Evolutionary conservation across 164 flowering plant species (phyloP).

Genomic region (Magnolia changhungtana): DNA sequence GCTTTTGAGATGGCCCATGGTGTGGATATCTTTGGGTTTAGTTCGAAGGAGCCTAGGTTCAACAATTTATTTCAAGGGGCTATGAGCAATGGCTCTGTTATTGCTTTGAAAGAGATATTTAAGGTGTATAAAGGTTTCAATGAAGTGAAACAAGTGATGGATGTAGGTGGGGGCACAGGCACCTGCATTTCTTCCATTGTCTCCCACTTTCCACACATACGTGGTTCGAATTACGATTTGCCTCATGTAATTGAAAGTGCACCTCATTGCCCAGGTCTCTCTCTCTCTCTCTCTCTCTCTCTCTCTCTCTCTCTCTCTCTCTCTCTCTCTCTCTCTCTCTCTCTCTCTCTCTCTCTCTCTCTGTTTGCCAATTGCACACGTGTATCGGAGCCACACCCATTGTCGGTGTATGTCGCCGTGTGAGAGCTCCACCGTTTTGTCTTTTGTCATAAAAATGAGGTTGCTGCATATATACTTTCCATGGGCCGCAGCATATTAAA

Average conservation of each 20-base stretch:
- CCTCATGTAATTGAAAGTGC: slow-evolving; percentile 44
- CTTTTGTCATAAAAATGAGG: no score
- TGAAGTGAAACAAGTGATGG: slow-evolving; percentile 32
- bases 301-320: no score
- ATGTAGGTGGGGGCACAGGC: slow-evolving; percentile 55
- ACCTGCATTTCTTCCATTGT: slow-evolving; percentile 28
- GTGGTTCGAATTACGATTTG: slow-evolving; percentile 45
- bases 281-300: neutral
- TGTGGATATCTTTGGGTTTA: neutral
- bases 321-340: no score
- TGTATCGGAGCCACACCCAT: no score
- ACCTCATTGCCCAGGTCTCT: slow-evolving; percentile 25
- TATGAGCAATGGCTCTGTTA: slow-evolving; percentile 13
- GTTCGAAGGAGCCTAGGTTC: neutral
- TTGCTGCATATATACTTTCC: no score
- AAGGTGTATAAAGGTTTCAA: slow-evolving; percentile 33
- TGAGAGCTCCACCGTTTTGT: no score
- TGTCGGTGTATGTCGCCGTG: no score
- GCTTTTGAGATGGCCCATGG: slow-evolving; percentile 12
- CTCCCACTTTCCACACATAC: slow-evolving; percentile 32
- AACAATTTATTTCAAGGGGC: neutral
- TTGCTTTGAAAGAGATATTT: slow-evolving; percentile 21
- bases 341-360: no score
- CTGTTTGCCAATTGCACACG: neutral
- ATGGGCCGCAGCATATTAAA: no score